These are phyloP conservation scores for Malassezia nana DNA, from an alignment of 1,284 basidiomycete genomes.

Conservation along the genomic window DNA sequence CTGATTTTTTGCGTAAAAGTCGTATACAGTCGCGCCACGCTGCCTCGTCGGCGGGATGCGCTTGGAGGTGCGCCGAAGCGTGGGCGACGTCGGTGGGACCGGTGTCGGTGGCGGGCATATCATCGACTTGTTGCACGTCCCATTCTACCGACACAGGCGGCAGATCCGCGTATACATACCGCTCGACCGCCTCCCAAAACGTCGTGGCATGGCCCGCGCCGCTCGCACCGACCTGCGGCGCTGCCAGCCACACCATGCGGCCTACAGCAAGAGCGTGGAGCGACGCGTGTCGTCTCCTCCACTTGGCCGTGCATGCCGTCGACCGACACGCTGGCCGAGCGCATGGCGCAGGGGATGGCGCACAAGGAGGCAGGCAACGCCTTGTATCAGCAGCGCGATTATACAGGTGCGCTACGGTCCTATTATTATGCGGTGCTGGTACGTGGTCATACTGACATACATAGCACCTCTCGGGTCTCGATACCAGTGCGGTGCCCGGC, in stretches of 20 bases:
- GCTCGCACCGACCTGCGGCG: not conserved
- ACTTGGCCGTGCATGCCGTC: not conserved
- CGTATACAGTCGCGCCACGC: too few relatives aligned
- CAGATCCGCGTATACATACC: not conserved
- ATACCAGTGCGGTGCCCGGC: not conserved
- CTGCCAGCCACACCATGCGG: not conserved
- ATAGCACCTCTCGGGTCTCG: slow-evolving; percentile 18
- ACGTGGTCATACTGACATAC: not conserved
- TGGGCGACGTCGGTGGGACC: too few relatives aligned
- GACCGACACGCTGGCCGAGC: not conserved
- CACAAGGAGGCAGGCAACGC: slow-evolving; percentile 14
- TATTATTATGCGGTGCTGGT: slow-evolving; percentile 14
- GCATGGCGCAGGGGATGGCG: not conserved
- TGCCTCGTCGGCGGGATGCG: too few relatives aligned
- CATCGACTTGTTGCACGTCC: too few relatives aligned
- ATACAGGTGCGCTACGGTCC: not conserved
- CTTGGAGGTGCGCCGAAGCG: too few relatives aligned
- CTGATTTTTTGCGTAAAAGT: too few relatives aligned
- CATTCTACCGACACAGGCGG: too few relatives aligned
- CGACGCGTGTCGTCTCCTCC: not conserved
- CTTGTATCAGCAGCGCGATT: not conserved
- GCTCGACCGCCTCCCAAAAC: not conserved
- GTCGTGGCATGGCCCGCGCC: not conserved
- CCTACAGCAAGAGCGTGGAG: not conserved
- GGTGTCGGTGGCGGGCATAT: too few relatives aligned